A percentile compares a stretch with the other conserved stretches of the same genome.
phyloP scores from a whole-genome alignment of 805 yeast genomes.

The Teunomyces tritomae region DNA sequence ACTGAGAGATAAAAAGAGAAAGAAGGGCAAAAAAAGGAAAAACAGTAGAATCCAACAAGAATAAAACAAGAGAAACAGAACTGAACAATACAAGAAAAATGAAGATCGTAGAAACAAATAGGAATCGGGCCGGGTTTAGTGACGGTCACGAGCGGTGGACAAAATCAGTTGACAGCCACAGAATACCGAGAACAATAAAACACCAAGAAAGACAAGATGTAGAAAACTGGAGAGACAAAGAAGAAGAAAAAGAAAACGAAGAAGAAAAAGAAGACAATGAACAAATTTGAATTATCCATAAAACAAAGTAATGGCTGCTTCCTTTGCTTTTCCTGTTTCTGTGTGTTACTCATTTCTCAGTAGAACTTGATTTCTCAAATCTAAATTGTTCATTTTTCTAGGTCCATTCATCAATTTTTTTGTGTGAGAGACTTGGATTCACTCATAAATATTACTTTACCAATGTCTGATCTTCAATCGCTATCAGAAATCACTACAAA shows the following conservation, averaged over 20 bases:
- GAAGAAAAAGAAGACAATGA: too few species aligned
- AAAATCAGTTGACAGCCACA: too few species aligned
- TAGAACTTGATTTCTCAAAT: too few species aligned
- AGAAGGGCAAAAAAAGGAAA: not conserved
- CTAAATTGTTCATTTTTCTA: not conserved
- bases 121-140: not conserved
- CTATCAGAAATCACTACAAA: slow-evolving; percentile 39
- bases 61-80: not conserved
- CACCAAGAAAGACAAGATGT: not conserved
- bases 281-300: not conserved
- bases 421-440: not conserved
- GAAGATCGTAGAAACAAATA: not conserved
- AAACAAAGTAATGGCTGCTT: not conserved
- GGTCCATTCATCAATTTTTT: not conserved
- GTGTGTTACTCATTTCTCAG: too few species aligned
- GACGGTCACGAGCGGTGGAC: not conserved
- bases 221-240: not conserved
- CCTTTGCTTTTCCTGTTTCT: too few species aligned
- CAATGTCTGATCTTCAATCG: slow-evolving; percentile 18
- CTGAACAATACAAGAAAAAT: not conserved
- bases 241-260: not conserved
- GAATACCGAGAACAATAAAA: too few species aligned
- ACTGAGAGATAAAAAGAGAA: not conserved
- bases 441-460: not conserved
- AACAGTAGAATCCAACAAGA: not conserved